Percentiles rank a stretch among this genome's conserved stretches.
Evolutionary conservation across 192 early-diverging fungal genomes (phyloP).

Genomic region (Umbelopsis sp.): DNA sequence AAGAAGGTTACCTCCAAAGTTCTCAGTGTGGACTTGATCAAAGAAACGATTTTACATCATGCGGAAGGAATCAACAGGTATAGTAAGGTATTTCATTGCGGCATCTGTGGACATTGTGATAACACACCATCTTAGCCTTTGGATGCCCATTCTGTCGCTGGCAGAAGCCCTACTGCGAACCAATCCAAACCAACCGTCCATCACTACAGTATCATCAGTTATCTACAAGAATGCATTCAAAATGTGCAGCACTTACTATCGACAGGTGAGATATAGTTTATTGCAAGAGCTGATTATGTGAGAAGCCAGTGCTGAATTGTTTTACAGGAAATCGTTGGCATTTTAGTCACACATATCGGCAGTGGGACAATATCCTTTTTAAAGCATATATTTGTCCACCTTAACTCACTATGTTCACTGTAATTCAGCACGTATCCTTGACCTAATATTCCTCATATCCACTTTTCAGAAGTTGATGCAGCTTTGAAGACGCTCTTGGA

Average conservation of each 20-base stretch:
- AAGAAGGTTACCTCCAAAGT: constrained; percentile 51
- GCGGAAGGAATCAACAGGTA: constrained; percentile 48
- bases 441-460: not conserved
- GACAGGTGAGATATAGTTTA: constrained; percentile 44
- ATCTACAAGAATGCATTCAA: constrained; percentile 57
- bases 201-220: constrained; percentile 43
- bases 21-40: constrained; percentile 43
- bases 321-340: constrained; percentile 67
- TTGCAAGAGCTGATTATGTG: too few relatives aligned
- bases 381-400: not conserved
- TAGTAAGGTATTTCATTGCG: not conserved
- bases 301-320: not conserved
- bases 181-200: constrained; percentile 44
- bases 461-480: constrained; percentile 61
- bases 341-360: constrained; percentile 77
- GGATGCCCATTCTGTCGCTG: constrained; percentile 55
- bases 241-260: constrained; percentile 65
- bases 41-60: constrained; percentile 51
- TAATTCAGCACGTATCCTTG: not conserved
- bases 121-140: constrained; percentile 34
- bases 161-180: constrained; percentile 61
- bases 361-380: constrained; percentile 57
- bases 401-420: not conserved
- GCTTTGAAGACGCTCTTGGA: constrained; percentile 56
- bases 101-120: not conserved